A percentile compares a stretch with the other conserved stretches of the same genome.
Evolutionary conservation across 2,329 filamentous ascomycete species (phyloP).

Genomic region (Pyricularia sp.): DNA sequence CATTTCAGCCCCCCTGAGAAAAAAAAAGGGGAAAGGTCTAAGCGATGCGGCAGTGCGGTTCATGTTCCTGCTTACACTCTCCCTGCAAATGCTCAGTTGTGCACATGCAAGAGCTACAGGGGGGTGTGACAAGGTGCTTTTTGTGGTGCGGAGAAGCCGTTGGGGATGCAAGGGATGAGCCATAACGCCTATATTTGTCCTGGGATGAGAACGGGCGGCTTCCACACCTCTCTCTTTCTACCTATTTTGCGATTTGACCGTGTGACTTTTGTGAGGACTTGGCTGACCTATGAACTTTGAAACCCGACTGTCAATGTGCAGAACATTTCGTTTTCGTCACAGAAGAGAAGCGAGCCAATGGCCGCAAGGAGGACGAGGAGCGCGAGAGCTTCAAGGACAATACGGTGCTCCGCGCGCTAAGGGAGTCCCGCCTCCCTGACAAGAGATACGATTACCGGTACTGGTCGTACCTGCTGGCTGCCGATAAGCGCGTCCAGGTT

Average conservation of each 20-base stretch:
- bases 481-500: slow-evolving; percentile 43
- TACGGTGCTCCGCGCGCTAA: slow-evolving; percentile 51
- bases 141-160: not conserved
- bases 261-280: too few species aligned
- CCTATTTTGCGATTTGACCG: too few species aligned
- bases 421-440: slow-evolving; percentile 45
- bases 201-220: not conserved
- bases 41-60: not conserved
- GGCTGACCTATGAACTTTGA: not conserved
- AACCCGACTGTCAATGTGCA: not conserved
- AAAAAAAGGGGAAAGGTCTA: not conserved
- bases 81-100: not conserved
- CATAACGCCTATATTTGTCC: not conserved
- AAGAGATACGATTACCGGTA: slow-evolving; percentile 55
- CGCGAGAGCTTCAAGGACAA: slow-evolving; percentile 54
- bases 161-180: not conserved
- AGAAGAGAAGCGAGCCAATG: slow-evolving; percentile 28
- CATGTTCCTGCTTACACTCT: not conserved
- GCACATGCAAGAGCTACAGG: not conserved
- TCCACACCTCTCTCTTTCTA: too few species aligned
- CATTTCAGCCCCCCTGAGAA: not conserved
- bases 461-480: slow-evolving; percentile 44
- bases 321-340: slow-evolving; percentile 10
- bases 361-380: slow-evolving; percentile 29
- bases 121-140: not conserved